Evolutionary conservation across 768 basidiomycete species (phyloP), one percentile per base, ranked within the genome.

Genomic region (Naganishia randhawae): DNA sequence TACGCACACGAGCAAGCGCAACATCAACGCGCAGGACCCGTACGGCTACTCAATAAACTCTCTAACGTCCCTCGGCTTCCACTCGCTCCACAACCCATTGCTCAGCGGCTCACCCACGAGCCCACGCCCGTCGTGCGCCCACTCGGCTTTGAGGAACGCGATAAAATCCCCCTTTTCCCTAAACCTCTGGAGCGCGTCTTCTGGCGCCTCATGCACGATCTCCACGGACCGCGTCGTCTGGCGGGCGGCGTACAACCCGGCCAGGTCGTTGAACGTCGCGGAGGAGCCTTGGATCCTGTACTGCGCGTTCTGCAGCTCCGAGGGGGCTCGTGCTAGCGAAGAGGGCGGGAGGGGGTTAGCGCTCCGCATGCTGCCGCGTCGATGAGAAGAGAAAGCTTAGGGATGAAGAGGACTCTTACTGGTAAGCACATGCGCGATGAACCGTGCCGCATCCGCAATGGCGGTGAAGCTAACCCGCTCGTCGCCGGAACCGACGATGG

Each of bases 131-230:
- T n/a, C n/a, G n/a, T 5, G 9, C 14, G 52, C 65, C 50, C 57
- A 67, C n/a, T 67, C 57, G 9, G 55, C 66, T 45, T 67, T 67
- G 29, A 67, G 31, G 42, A 55, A 67, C 16, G 57, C 54, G 19
- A 71, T 6, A 25, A 71, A 71, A 19, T 71, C 69, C 7, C 45
- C 31, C 51, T 52, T 48, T 25, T 53, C 51, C 33, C 41, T 48
- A 22, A 51, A 66, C 13, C 50, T 41, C 39, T 51, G 32, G 19
- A 67, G 63, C 17, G 69, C 57, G 7, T 17, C 22, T 5, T 63
- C 57, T 17, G 50, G 37, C 19, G 54, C 17, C 55, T 67, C 66
- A 41, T 71, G 29, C 17, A 31, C 35, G 33, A 68, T 29, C 45
- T 61, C 66, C 41, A 68, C 35, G 11, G 41, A 27, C 1, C 17